Percentiles rank a stretch among this genome's conserved stretches.
phyloP scores from a whole-genome alignment of 2,329 filamentous ascomycete genomes.

The Diaporthe aspalathi region DNA sequence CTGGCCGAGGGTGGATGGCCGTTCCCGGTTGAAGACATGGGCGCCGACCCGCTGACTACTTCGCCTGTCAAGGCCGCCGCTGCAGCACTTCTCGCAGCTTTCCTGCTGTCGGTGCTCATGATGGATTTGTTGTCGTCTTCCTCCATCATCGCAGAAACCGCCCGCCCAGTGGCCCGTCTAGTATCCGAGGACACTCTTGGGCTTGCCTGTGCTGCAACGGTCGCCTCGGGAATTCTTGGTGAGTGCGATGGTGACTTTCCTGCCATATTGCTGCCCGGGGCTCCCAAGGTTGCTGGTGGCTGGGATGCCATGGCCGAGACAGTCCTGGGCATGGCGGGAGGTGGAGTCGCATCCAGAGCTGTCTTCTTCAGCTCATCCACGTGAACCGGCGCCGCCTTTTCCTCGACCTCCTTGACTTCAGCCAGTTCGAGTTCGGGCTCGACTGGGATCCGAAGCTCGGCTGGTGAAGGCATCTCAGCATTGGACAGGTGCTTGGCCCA shows the following conservation, averaged over 20 bases:
- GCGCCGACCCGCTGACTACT: slow-evolving; percentile 41
- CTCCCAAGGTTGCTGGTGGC: neutral
- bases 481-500: slow-evolving; percentile 91
- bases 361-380: slow-evolving; percentile 75
- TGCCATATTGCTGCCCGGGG: neutral
- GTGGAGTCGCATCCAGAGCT: slow-evolving; percentile 61
- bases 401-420: slow-evolving; percentile 53
- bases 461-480: slow-evolving; percentile 78
- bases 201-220: neutral
- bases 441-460: slow-evolving; percentile 58
- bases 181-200: slow-evolving; percentile 7
- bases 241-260: slow-evolving; percentile 1
- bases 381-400: slow-evolving; percentile 71
- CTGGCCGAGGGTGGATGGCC: slow-evolving; percentile 23
- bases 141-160: slow-evolving; percentile 54
- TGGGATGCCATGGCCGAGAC: slow-evolving; percentile 45
- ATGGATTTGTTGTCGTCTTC: slow-evolving; percentile 48
- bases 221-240: neutral
- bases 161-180: neutral
- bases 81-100: slow-evolving; percentile 41
- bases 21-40: slow-evolving; percentile 38
- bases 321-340: slow-evolving; percentile 49
- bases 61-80: slow-evolving; percentile 31
- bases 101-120: slow-evolving; percentile 28
- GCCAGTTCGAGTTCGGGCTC: slow-evolving; percentile 30